Evolutionary conservation across 768 basidiomycete species (phyloP).

Genomic region (Inosperma sp.): DNA sequence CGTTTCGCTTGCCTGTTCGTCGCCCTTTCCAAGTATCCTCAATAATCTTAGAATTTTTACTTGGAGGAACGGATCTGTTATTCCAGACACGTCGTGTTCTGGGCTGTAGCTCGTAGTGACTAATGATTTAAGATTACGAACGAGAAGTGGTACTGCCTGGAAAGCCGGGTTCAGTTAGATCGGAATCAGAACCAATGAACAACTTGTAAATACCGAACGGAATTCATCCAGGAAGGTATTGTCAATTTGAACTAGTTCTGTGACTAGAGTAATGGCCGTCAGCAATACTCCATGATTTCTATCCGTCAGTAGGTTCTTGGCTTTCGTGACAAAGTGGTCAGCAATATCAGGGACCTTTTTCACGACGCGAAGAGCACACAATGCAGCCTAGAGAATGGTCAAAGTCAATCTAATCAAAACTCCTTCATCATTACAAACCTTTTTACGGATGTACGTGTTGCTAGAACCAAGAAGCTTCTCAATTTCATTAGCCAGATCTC

Average conservation of each 20-base stretch:
- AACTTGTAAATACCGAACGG: slow-evolving; percentile 61
- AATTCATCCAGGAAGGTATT: slow-evolving; percentile 73
- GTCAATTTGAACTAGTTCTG: slow-evolving; percentile 89
- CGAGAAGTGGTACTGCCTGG: slow-evolving; percentile 88
- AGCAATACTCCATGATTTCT: slow-evolving; percentile 95
- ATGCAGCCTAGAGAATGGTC: slow-evolving; percentile 62
- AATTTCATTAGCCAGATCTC: slow-evolving; percentile 96
- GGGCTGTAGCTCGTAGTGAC: slow-evolving; percentile 97
- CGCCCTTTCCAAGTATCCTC: slow-evolving; percentile 81
- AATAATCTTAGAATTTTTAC: slow-evolving; percentile 89
- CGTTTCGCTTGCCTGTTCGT: slow-evolving; percentile 81
- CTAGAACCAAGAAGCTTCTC: slow-evolving; percentile 96
- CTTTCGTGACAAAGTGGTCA: slow-evolving; percentile 86
- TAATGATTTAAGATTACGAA: slow-evolving; percentile 90
- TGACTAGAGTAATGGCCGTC: slow-evolving; percentile 89
- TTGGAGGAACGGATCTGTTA: slow-evolving; percentile 94
- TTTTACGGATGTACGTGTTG: slow-evolving; percentile 98
- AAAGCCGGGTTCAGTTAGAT: not conserved
- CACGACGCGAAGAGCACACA: slow-evolving; percentile 91
- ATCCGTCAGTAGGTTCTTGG: slow-evolving; percentile 89
- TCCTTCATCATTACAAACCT: slow-evolving; percentile 57
- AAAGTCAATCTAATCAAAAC: slow-evolving; percentile 4
- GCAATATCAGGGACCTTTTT: slow-evolving; percentile 94
- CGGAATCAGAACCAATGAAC: slow-evolving; percentile 1
- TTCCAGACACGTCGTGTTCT: slow-evolving; percentile 98